Evolutionary conservation across 1,139 yeast genomes (phyloP), one percentile per base, ranked within the genome.

Genomic region (Yamadazyma aaseri): DNA sequence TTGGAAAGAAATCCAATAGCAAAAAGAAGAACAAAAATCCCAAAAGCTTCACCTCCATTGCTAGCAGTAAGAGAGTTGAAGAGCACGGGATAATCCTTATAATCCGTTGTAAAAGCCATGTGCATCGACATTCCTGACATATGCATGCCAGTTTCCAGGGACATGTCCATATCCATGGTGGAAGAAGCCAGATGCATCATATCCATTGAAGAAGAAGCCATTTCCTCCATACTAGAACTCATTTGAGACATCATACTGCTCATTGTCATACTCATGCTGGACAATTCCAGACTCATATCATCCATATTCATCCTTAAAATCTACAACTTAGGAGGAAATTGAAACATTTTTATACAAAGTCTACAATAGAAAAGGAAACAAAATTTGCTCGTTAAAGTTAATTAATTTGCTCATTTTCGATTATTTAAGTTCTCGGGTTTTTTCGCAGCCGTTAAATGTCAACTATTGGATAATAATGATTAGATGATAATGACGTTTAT

Each of bases 1-100:
- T 84, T 71, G 38, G 79, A 66, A 26, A 71, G 57, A 46, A 83
- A 74, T 0, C 81, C 81, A 10, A 76, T 61, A 22, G 72, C 69
- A 48, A 83, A 74, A 20, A 84, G 54, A 20, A 80, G 60, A 26
- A 79, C 58, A 49, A 82, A 84, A 14, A 84, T 81, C 21, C 90
- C 94, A 54, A 83, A 83, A 0, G 86, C 89, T 38, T 73, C 71
- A 10, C 71, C 87, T 17, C 73, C 73, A 30, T 60, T 64, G 3
- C 60, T 44, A 3, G 92, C 90, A 12, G 51, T 46, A 33, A 84
- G 58, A 1, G 59, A 57, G 39, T 66, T 57, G 62, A 83, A 83
- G 7, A 83, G 48, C 1, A 84, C 86, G 0, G 90, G 86, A 47
- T 77, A 76, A 33, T 65, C 58, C 7, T 56, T 46, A 54, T 63